A percentile compares a stretch with the other conserved stretches of the same genome.
Conservation (phyloP, 2,329 filamentous ascomycete genomes). For the Alternaria viburni region DNA sequence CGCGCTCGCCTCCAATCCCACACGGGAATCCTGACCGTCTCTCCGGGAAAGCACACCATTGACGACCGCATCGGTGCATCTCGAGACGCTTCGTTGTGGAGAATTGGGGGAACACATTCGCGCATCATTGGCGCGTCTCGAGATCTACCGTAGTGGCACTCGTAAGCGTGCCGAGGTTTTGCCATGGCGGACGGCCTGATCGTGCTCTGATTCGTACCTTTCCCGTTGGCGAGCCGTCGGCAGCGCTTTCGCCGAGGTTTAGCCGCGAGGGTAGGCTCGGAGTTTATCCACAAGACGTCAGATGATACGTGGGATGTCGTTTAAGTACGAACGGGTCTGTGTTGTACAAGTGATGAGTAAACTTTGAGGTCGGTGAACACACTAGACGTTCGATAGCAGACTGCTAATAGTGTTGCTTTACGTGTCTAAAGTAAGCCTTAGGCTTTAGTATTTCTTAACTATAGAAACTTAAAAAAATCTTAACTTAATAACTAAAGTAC, state of each 20-base stretch:
- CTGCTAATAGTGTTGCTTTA: background rate
- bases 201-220: slow-evolving; percentile 4
- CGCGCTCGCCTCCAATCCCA: background rate
- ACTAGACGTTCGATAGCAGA: background rate
- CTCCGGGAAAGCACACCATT: slow-evolving; percentile 13
- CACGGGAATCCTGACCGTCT: slow-evolving; percentile 21
- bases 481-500: too few relatives aligned
- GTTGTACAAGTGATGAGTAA: background rate
- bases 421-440: too few relatives aligned
- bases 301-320: slow-evolving; percentile 1
- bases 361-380: background rate
- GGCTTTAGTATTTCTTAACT: too few relatives aligned
- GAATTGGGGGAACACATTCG: slow-evolving; percentile 2
- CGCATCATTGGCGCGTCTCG: slow-evolving; percentile 14
- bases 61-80: slow-evolving; percentile 1
- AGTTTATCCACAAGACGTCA: slow-evolving; percentile 5
- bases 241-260: slow-evolving; percentile 11
- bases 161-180: slow-evolving; percentile 24
- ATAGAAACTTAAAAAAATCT: too few relatives aligned
- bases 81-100: slow-evolving; percentile 17
- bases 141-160: slow-evolving; percentile 7
- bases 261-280: slow-evolving; percentile 3
- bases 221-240: background rate
- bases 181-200: slow-evolving; percentile 14
- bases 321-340: background rate